A percentile compares a stretch with the other conserved stretches of the same genome.
These are phyloP conservation scores for Globisporangium lucens DNA, from an alignment of 352 stramenopile species.

Conservation along the genomic window DNA sequence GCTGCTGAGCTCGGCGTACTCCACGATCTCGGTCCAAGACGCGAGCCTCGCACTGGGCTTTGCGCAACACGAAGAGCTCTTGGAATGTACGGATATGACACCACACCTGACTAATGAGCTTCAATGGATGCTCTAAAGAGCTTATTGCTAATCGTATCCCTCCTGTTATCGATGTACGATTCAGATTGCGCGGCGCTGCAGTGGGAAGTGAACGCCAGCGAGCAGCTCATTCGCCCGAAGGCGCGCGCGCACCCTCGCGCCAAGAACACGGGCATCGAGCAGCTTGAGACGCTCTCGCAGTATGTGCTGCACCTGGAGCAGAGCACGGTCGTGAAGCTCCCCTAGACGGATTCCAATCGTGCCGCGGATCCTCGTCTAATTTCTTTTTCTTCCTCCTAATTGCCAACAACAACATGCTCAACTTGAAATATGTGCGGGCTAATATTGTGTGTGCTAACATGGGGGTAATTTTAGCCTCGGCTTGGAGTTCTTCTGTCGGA, in stretches of 20 bases:
- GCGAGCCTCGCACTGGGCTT: constrained; percentile 47
- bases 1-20: constrained; percentile 62
- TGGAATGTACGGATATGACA: constrained; percentile 35
- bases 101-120: background rate
- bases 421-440: background rate
- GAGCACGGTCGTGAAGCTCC: constrained; percentile 59
- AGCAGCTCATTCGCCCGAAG: constrained; percentile 50
- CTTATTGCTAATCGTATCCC: background rate
- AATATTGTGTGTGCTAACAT: background rate
- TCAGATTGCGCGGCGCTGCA: constrained; percentile 48
- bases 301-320: constrained; percentile 74
- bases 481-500: background rate
- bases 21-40: constrained; percentile 51
- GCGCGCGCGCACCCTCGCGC: constrained; percentile 23
- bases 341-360: constrained; percentile 15
- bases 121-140: no score
- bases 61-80: constrained; percentile 32
- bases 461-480: background rate
- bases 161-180: background rate
- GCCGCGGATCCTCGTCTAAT: background rate
- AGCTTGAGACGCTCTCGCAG: constrained; percentile 64
- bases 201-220: constrained; percentile 37
- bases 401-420: background rate
- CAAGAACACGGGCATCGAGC: constrained; percentile 35
- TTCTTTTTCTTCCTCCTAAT: background rate